phyloP scores from a whole-genome alignment of 2,329 filamentous ascomycete species.

The Trichophyton rubrum region DNA sequence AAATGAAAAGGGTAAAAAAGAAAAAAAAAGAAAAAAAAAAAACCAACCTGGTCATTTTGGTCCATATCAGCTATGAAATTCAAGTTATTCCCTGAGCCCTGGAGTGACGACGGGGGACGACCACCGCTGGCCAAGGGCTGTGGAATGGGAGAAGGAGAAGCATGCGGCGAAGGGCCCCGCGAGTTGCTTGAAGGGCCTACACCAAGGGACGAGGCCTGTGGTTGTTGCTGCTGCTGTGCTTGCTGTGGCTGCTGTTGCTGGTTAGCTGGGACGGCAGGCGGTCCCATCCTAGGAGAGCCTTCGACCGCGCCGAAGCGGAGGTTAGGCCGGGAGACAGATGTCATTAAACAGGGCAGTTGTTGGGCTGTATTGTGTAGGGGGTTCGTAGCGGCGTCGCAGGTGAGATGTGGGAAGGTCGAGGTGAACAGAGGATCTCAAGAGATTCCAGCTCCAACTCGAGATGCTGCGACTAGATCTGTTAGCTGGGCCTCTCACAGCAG shows the following conservation, averaged over 20 bases:
- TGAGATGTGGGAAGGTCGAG: conserved; percentile 3
- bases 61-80: conserved; percentile 73
- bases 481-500: neutral
- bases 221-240: no score
- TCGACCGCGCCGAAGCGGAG: conserved; percentile 39
- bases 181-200: conserved; percentile 54
- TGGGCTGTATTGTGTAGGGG: conserved; percentile 6
- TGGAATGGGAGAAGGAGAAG: conserved; percentile 86
- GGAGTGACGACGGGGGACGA: conserved; percentile 63
- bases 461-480: neutral
- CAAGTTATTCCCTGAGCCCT: conserved; percentile 57
- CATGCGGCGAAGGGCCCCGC: conserved; percentile 67
- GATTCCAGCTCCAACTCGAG: conserved; percentile 14
- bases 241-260: conserved; percentile 17
- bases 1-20: neutral
- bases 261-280: conserved; percentile 41
- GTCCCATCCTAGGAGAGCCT: conserved; percentile 47
- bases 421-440: conserved; percentile 7
- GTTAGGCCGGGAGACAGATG: conserved; percentile 42
- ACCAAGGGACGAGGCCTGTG: conserved; percentile 26
- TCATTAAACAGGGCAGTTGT: conserved; percentile 44
- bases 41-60: conserved; percentile 44
- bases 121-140: conserved; percentile 74
- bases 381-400: neutral
- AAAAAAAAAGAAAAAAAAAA: neutral